These are phyloP conservation scores for Davidsoniella eucalypti DNA, from an alignment of 2,329 filamentous ascomycete species.

Conservation along the genomic window DNA sequence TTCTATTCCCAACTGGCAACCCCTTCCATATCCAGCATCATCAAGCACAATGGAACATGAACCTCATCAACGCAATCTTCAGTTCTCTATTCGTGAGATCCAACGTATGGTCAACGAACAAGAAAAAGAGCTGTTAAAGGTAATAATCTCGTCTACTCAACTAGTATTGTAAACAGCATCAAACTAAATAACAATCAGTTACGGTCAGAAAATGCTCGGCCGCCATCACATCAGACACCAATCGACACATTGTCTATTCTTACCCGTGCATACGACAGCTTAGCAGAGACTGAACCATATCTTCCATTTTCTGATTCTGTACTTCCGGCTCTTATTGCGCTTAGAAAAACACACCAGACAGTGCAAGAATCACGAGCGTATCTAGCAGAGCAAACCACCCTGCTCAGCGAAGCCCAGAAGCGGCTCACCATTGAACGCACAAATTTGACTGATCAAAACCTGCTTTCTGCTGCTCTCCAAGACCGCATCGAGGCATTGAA, in stretches of 20 bases:
- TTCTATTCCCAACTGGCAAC: not conserved
- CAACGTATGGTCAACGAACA: conserved; percentile 40
- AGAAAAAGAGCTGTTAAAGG: conserved; percentile 32
- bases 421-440: conserved; percentile 34
- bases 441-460: conserved; percentile 36
- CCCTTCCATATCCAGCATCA: not conserved
- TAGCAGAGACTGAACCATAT: conserved; percentile 45
- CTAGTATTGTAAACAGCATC: not conserved
- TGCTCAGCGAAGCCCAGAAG: conserved; percentile 27
- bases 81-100: conserved; percentile 51
- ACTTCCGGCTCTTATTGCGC: conserved; percentile 53
- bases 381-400: conserved; percentile 28
- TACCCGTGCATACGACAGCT: conserved; percentile 47
- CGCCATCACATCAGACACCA: conserved; percentile 4
- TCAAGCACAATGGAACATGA: not conserved
- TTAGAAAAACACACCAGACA: conserved; percentile 49
- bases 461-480: conserved; percentile 36
- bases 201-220: conserved; percentile 8
- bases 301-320: conserved; percentile 51
- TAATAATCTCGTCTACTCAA: conserved; percentile 15
- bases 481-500: conserved; percentile 43
- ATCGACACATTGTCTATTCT: conserved; percentile 30
- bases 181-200: conserved; percentile 15
- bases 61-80: conserved; percentile 36
- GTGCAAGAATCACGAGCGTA: conserved; percentile 47